A percentile compares a stretch with the other conserved stretches of the same genome.
Evolutionary conservation across 2,329 filamentous ascomycete species (phyloP).

Genomic region (Trichoderma atrobrunneum): DNA sequence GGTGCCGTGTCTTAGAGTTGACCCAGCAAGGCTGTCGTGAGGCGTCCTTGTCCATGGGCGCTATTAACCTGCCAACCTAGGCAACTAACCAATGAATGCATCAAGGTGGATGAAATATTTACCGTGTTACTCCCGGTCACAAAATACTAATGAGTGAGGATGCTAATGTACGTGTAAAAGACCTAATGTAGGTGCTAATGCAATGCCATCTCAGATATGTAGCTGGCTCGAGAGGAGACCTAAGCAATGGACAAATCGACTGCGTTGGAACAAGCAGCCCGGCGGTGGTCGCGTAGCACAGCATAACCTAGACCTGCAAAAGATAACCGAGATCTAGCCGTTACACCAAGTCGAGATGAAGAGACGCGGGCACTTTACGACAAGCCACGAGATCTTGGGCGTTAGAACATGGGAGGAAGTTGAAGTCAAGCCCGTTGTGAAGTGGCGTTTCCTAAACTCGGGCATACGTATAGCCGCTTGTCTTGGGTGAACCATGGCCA

Average conservation of each 20-base stretch:
- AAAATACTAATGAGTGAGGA: neutral
- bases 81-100: neutral
- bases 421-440: neutral
- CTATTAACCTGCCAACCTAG: neutral
- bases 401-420: too few species aligned
- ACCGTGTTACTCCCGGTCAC: neutral
- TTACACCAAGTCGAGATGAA: neutral
- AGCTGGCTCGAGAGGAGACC: neutral
- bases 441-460: neutral
- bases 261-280: neutral
- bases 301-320: neutral
- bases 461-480: neutral
- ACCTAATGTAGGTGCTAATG: neutral
- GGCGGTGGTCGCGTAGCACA: neutral
- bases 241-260: neutral
- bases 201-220: neutral
- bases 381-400: neutral
- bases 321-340: neutral
- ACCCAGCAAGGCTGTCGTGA: neutral
- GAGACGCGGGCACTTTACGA: neutral
- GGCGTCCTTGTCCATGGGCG: neutral
- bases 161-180: neutral
- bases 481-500: neutral
- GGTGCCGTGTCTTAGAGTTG: neutral
- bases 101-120: neutral